Evolutionary conservation across 202 grass and related monocot genomes (phyloP).

Genomic region (Carex sylvatica): DNA sequence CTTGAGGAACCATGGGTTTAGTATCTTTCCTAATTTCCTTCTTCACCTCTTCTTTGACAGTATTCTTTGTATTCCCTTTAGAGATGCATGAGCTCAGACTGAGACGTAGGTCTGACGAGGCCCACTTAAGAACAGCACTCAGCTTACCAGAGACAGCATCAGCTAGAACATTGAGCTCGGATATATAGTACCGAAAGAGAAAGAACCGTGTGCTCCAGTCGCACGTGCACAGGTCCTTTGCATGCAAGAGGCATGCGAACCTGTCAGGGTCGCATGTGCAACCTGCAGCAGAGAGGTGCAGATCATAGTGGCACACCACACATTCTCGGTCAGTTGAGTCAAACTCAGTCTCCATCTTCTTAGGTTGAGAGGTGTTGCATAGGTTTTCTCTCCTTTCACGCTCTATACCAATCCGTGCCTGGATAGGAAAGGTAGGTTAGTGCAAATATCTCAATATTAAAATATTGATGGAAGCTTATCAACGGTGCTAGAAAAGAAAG

Average conservation of each 20-base stretch:
- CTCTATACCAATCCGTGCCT: constrained; percentile 72
- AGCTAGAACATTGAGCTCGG: constrained; percentile 75
- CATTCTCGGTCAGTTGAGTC: constrained; percentile 79
- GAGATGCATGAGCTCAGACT: constrained; percentile 69
- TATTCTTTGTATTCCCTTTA: constrained; percentile 61
- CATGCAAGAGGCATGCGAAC: constrained; percentile 71
- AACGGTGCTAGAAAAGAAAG: background rate
- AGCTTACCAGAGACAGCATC: constrained; percentile 87
- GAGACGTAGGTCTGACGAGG: constrained; percentile 69
- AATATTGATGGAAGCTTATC: background rate
- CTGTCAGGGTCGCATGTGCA: constrained; percentile 60
- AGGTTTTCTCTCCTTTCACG: constrained; percentile 46
- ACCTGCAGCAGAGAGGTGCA: constrained; percentile 76
- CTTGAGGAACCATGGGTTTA: background rate
- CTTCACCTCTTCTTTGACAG: constrained; percentile 29
- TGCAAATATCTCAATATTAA: background rate
- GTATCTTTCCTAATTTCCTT: constrained; percentile 14
- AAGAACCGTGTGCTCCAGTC: constrained; percentile 67
- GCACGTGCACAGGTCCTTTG: constrained; percentile 77
- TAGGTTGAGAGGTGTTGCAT: constrained; percentile 51
- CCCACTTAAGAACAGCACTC: constrained; percentile 92
- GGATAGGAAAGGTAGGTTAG: constrained; percentile 23
- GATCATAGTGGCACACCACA: constrained; percentile 84
- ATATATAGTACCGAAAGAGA: constrained; percentile 80
- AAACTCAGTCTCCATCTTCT: constrained; percentile 80